Evolutionary conservation across 306 rosid species (phyloP).

Genomic region (Malus sieversii): DNA sequence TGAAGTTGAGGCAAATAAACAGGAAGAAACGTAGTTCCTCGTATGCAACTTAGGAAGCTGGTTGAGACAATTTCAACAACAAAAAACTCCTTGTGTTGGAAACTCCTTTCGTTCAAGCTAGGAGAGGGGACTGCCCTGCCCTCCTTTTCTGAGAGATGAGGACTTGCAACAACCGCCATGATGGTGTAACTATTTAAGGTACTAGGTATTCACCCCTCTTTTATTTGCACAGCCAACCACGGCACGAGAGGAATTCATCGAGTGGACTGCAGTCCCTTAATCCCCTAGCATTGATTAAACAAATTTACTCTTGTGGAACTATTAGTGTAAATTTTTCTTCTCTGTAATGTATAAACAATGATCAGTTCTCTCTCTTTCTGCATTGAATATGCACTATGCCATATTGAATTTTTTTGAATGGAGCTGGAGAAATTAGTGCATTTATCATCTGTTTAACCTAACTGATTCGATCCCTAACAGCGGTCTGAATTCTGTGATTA

Average conservation of each 20-base stretch:
- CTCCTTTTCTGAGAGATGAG: no score
- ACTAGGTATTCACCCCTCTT: not conserved
- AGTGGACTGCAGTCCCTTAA: not conserved
- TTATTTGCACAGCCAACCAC: not conserved
- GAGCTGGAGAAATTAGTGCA: not conserved
- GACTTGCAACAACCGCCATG: not conserved
- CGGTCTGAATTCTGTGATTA: no score
- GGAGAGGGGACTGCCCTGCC: no score
- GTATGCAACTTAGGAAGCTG: not conserved
- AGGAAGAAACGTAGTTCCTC: constrained; percentile 29
- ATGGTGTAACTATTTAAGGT: not conserved
- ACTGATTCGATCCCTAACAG: not conserved
- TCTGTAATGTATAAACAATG: not conserved
- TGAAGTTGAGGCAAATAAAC: constrained; percentile 65
- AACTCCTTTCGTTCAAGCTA: not conserved
- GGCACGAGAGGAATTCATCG: not conserved
- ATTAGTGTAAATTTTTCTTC: not conserved
- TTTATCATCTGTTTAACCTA: not conserved
- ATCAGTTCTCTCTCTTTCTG: not conserved
- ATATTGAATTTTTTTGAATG: not conserved
- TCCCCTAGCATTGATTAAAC: not conserved
- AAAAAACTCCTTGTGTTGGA: not conserved
- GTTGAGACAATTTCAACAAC: not conserved
- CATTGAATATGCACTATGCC: not conserved
- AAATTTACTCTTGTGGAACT: not conserved